Evolutionary conservation across 1,284 basidiomycete species (phyloP), one percentile per base, ranked within the genome.

Genomic region (Rhodotorula sp.): DNA sequence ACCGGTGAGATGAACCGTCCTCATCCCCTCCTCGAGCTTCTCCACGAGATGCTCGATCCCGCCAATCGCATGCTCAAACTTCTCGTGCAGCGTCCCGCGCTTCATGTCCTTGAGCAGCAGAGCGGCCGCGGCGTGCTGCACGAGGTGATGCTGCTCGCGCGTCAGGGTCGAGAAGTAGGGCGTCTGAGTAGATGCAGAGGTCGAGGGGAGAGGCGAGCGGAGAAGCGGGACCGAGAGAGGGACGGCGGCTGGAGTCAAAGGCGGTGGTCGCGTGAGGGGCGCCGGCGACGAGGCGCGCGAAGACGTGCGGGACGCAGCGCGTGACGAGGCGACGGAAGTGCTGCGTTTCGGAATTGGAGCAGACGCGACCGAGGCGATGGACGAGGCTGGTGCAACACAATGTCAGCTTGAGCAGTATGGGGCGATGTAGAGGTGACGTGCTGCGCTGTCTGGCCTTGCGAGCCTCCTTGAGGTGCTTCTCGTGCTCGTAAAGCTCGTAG

Each of bases 41-140:
- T 54, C 44, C 16, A 58, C 46, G n/a, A 68, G n/a, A 46, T 60
- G 52, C 56, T 64, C 70, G 44, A 71, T 21, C 54, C 66, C 56
- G 0, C 62, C 70, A 8, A 71, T 49, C 23, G 62, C 65, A 17
- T 61, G 41, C 34, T 70, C 56, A 8, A 50, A 19, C n/a, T n/a
- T 48, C 42, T 61, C 49, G 41, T 52, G 56, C 23, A 58, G 44
- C 19, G 41, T 19, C 7, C 64, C 61, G 7, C 53, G 48, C 27
- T 53, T 55, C 2, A 57, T 58, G n/a, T 70, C 64, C 19, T 68
- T 67, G 27, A 72, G 61, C 9, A 74, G 49, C 1, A 74, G 58
- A 0, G 66, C 60, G 9, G 71, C 71, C 0, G 73, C 61, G 5
- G 71, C 71, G 42, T 74, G 71, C 16, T 61, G 73, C 14, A 74